Percentiles rank a stretch among this genome's conserved stretches.
phyloP scores from a whole-genome alignment of 306 rosid species.

The Acacia acuminata region DNA sequence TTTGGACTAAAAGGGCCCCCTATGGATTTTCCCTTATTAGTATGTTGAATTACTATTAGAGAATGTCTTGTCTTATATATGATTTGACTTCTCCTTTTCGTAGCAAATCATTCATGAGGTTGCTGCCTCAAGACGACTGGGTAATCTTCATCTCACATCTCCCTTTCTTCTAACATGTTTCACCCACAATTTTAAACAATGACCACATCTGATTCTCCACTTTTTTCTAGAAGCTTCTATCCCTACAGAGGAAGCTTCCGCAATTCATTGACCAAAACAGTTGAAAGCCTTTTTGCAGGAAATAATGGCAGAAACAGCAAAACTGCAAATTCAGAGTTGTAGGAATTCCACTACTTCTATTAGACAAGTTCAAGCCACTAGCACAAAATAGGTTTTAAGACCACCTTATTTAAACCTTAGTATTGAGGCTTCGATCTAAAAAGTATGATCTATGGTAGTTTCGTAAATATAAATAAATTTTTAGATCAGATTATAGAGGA shows the following conservation, averaged over 20 bases:
- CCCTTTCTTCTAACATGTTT: not conserved
- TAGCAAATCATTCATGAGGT: not conserved
- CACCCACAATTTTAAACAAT: not conserved
- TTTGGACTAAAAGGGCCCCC: too few species aligned
- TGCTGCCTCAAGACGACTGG: not conserved
- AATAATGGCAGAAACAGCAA: not conserved
- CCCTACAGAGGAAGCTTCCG: not conserved
- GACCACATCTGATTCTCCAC: not conserved
- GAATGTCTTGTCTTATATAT: not conserved
- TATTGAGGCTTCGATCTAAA: too few species aligned
- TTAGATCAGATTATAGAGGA: too few species aligned
- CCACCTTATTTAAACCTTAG: too few species aligned
- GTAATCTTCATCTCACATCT: not conserved
- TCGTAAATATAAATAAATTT: too few species aligned
- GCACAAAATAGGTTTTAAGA: too few species aligned
- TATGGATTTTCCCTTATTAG: too few species aligned
- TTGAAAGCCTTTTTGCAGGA: not conserved
- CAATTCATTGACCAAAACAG: not conserved
- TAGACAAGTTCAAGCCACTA: too few species aligned
- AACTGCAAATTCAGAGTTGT: not conserved
- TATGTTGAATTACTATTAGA: too few species aligned
- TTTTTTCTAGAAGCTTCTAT: not conserved
- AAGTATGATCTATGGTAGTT: not conserved
- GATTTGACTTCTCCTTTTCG: not conserved
- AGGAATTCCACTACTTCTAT: too few species aligned